A percentile compares a stretch with the other conserved stretches of the same genome.
Conservation (phyloP, 768 basidiomycete species). For the Rhodotorula kratochvilovae region DNA sequence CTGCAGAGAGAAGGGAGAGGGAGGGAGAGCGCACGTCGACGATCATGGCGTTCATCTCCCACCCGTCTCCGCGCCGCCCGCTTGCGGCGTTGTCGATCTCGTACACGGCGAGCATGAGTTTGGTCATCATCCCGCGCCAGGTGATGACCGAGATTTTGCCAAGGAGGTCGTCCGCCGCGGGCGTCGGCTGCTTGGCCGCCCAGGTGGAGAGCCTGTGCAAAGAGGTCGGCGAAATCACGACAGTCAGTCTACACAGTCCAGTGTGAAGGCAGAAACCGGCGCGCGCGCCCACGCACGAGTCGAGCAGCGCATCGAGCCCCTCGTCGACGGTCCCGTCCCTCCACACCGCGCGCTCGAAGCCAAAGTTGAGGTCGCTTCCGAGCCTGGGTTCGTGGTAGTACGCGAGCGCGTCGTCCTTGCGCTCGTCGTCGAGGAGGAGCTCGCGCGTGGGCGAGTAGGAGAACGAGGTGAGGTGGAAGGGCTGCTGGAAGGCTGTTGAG, state of each 20-base stretch:
- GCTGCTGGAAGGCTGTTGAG: slow-evolving; percentile 27
- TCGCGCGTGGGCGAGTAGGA: slow-evolving; percentile 41
- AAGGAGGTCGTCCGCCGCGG: slow-evolving; percentile 38
- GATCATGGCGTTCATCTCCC: slow-evolving; percentile 78
- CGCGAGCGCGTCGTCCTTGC: slow-evolving; percentile 29
- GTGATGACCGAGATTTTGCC: slow-evolving; percentile 45
- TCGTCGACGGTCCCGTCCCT: slow-evolving; percentile 65
- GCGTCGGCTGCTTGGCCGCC: slow-evolving; percentile 2
- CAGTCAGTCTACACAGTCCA: background rate
- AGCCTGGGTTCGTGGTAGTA: slow-evolving; percentile 32
- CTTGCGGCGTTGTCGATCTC: slow-evolving; percentile 54
- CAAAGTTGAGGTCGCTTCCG: slow-evolving; percentile 57
- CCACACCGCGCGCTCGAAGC: slow-evolving; percentile 69
- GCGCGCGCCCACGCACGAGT: slow-evolving; percentile 18
- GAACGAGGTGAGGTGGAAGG: slow-evolving; percentile 40
- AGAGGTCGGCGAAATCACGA: background rate
- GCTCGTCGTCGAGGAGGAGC: slow-evolving; percentile 26
- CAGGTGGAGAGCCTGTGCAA: slow-evolving; percentile 7
- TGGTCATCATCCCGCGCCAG: slow-evolving; percentile 84
- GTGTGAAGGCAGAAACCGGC: no score
- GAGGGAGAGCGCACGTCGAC: slow-evolving; percentile 64
- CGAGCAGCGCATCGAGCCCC: slow-evolving; percentile 52
- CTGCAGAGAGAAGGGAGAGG: slow-evolving; percentile 57
- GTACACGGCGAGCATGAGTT: slow-evolving; percentile 78
- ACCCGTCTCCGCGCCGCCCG: slow-evolving; percentile 55